Conservation (phyloP, 371 early-diverging fungal species). For the Mucor ambiguus region DNA sequence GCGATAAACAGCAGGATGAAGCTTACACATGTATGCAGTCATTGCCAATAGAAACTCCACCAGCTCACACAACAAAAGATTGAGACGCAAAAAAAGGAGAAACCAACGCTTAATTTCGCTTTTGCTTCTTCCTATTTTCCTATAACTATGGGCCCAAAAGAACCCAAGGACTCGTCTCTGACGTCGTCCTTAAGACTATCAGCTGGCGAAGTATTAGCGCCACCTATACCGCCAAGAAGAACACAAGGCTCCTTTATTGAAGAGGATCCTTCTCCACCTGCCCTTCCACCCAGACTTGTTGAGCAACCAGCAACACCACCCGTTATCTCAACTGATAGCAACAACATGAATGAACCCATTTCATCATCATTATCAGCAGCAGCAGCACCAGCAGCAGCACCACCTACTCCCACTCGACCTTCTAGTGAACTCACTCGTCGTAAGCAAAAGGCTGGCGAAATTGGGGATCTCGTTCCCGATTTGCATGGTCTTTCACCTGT, state of each 20-base stretch:
- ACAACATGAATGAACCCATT: neutral
- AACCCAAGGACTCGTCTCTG: neutral
- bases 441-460: neutral
- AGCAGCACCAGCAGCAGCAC: neutral
- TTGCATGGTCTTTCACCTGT: slow-evolving; percentile 19
- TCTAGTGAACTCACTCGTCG: neutral
- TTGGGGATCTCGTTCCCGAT: slow-evolving; percentile 27
- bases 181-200: slow-evolving; percentile 1
- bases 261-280: slow-evolving; percentile 5
- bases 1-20: neutral
- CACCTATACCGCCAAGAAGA: slow-evolving; percentile 2
- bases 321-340: neutral
- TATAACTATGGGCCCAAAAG: neutral
- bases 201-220: neutral
- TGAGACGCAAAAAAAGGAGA: neutral
- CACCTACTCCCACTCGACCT: neutral
- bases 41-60: slow-evolving; percentile 5
- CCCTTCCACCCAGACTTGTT: slow-evolving; percentile 8
- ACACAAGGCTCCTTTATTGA: slow-evolving; percentile 1
- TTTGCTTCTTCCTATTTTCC: slow-evolving; percentile 13
- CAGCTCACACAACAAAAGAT: neutral
- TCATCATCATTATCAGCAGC: neutral
- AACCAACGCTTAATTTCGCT: neutral
- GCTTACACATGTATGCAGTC: neutral
- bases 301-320: slow-evolving; percentile 2